Evolutionary conservation across 306 rosid species (phyloP).

Genomic region (Lupinus albus): DNA sequence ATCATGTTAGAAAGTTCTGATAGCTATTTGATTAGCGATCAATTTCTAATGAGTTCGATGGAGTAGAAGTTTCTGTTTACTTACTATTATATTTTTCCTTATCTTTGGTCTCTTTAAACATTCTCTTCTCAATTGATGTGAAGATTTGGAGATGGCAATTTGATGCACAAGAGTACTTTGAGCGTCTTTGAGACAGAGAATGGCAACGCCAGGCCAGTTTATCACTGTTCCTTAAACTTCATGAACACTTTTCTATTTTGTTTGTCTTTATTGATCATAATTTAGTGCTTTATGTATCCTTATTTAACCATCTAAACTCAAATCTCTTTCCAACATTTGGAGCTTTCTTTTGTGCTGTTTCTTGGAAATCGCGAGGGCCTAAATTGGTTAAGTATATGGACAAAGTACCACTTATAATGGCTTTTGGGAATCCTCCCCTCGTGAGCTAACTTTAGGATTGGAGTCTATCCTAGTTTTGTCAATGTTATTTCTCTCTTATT

Average conservation of each 20-base stretch:
- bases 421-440: too few species aligned
- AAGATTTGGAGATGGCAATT: constrained; percentile 25
- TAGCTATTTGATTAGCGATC: background rate
- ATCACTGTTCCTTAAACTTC: constrained; percentile 3
- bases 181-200: constrained; percentile 1
- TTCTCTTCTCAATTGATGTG: constrained; percentile 31
- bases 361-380: background rate
- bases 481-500: too few species aligned
- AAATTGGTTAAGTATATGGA: too few species aligned
- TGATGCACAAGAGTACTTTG: background rate
- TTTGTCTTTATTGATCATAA: constrained; percentile 12
- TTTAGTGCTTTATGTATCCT: background rate
- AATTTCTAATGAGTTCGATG: background rate
- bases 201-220: constrained; percentile 15
- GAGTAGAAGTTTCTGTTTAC: background rate
- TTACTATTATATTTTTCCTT: constrained; percentile 7
- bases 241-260: background rate
- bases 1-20: background rate
- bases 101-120: constrained; percentile 12
- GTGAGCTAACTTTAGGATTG: too few species aligned
- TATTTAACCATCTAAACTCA: constrained; percentile 7
- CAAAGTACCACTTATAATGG: too few species aligned
- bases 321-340: constrained; percentile 27
- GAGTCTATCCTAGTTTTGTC: too few species aligned
- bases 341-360: background rate